A percentile compares a stretch with the other conserved stretches of the same genome.
Evolutionary conservation across 768 basidiomycete genomes (phyloP).

Genomic region (Gymnopilus junonius): DNA sequence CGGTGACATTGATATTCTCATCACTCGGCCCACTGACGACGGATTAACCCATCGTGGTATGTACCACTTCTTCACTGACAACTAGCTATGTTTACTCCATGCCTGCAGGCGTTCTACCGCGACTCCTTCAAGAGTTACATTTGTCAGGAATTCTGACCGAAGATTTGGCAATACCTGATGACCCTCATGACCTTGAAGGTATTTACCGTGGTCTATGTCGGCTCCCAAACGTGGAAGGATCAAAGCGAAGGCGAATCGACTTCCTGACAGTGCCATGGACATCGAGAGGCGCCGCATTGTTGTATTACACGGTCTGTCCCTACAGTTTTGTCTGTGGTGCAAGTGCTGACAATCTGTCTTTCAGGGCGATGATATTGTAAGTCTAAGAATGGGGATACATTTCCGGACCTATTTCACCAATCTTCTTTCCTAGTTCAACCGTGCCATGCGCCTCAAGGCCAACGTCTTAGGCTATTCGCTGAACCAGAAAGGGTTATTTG

Average conservation of each 20-base stretch:
- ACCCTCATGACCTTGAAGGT: slow-evolving; percentile 70
- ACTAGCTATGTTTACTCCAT: background rate
- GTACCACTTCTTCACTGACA: slow-evolving; percentile 11
- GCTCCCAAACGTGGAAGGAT: slow-evolving; percentile 44
- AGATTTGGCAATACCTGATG: slow-evolving; percentile 74
- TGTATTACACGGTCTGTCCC: slow-evolving; percentile 86
- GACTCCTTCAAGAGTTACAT: slow-evolving; percentile 62
- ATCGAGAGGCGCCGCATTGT: slow-evolving; percentile 78
- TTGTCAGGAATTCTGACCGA: slow-evolving; percentile 71
- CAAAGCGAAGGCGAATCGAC: slow-evolving; percentile 77
- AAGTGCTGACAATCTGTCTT: slow-evolving; percentile 5
- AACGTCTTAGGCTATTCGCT: slow-evolving; percentile 80
- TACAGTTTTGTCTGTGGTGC: background rate
- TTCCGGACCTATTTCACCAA: background rate
- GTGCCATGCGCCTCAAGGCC: slow-evolving; percentile 86
- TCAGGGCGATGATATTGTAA: slow-evolving; percentile 88
- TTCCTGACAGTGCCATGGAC: slow-evolving; percentile 83
- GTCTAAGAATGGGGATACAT: slow-evolving; percentile 27
- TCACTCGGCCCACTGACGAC: slow-evolving; percentile 76
- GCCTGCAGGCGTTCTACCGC: slow-evolving; percentile 58
- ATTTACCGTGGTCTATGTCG: slow-evolving; percentile 84
- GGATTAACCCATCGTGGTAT: slow-evolving; percentile 76
- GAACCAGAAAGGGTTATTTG: slow-evolving; percentile 85
- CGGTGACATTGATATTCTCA: slow-evolving; percentile 91
- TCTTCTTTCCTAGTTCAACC: slow-evolving; percentile 70